Percentiles rank a stretch among this genome's conserved stretches.
These are phyloP conservation scores for Pseudocercospora eumusae DNA, from an alignment of 2,329 filamentous ascomycete genomes.

Conservation along the genomic window DNA sequence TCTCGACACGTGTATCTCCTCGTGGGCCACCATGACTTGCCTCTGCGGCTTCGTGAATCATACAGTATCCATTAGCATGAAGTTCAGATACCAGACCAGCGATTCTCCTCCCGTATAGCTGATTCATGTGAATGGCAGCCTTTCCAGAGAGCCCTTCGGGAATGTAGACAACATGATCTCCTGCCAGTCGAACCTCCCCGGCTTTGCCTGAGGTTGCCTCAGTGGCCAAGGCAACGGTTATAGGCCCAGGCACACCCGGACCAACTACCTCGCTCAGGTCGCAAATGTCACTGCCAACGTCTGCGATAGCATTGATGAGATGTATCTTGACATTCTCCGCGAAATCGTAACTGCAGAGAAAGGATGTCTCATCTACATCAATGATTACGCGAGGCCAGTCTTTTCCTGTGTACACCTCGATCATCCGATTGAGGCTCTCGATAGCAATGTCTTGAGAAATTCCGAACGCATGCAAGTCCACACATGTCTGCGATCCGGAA, in stretches of 20 bases:
- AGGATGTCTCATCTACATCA: constrained; percentile 25
- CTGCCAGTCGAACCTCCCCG: constrained; percentile 23
- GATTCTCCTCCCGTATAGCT: constrained; percentile 4
- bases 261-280: constrained; percentile 21
- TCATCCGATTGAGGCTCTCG: constrained; percentile 25
- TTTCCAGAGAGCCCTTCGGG: constrained; percentile 18
- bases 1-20: constrained; percentile 13
- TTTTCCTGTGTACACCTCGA: constrained; percentile 23
- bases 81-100: constrained; percentile 13
- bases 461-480: constrained; percentile 28
- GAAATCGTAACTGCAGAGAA: constrained; percentile 25
- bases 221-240: constrained; percentile 24
- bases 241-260: constrained; percentile 20
- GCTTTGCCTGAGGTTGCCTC: constrained; percentile 16
- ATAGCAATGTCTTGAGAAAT: constrained; percentile 21
- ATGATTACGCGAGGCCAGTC: constrained; percentile 29
- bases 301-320: constrained; percentile 19
- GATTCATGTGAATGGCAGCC: constrained; percentile 6
- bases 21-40: background rate
- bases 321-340: constrained; percentile 20
- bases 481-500: constrained; percentile 16
- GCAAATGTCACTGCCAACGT: constrained; percentile 19
- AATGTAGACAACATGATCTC: constrained; percentile 26
- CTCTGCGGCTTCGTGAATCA: constrained; percentile 14
- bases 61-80: constrained; percentile 16